Conservation (phyloP, 768 basidiomycete species). For the Mrakia gelida region DNA sequence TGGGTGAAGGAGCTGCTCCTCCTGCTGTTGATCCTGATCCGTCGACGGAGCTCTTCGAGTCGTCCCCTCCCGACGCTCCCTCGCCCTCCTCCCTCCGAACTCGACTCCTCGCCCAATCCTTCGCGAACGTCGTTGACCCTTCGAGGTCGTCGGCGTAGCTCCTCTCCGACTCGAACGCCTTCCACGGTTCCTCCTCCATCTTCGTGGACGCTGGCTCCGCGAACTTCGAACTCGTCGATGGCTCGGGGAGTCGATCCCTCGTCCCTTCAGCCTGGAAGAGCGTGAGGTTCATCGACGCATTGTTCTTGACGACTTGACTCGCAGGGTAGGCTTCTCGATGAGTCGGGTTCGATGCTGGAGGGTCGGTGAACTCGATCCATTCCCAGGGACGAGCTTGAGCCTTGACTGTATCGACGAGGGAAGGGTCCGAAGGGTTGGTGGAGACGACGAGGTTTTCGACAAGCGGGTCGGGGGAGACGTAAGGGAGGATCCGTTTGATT, state of each 20-base stretch:
- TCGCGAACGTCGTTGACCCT: conserved; percentile 11
- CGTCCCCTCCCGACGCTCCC: not conserved
- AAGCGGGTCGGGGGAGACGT: not conserved
- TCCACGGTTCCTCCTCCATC: conserved; percentile 4
- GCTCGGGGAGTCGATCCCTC: not conserved
- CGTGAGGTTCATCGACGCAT: not conserved
- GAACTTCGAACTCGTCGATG: not conserved
- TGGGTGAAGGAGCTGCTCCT: not conserved
- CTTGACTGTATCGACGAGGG: not conserved
- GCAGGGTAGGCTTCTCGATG: conserved; percentile 22
- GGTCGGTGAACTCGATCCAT: conserved; percentile 23
- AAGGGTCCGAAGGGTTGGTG: not conserved
- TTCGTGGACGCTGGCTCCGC: not conserved
- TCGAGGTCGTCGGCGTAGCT: conserved; percentile 30
- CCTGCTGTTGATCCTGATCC: not conserved
- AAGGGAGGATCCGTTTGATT: conserved; percentile 15
- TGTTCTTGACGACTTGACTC: conserved; percentile 5
- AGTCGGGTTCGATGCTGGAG: not conserved
- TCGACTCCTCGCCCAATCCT: conserved; percentile 16
- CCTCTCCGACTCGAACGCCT: conserved; percentile 13
- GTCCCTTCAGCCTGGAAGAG: conserved; percentile 29
- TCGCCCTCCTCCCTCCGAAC: not conserved
- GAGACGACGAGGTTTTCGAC: conserved; percentile 14
- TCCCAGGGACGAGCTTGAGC: conserved; percentile 25
- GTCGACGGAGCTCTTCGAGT: not conserved